These are phyloP conservation scores for Citrus medica DNA, from an alignment of 345 rosid species.

Conservation along the genomic window DNA sequence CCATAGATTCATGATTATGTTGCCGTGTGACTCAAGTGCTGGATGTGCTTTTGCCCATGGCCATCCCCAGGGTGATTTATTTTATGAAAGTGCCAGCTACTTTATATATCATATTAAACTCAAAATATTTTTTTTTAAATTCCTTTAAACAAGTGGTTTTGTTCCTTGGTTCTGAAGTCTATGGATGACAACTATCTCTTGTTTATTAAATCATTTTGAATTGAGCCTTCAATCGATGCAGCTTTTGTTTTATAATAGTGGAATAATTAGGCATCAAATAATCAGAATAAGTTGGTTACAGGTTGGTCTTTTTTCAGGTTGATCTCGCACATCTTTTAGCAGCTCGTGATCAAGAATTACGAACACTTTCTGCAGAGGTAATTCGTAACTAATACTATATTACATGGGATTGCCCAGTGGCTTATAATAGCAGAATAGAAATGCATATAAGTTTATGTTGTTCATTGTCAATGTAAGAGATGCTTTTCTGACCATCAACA, in stretches of 20 bases:
- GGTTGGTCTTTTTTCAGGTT: conserved; percentile 46
- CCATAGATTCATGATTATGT: background rate
- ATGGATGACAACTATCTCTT: background rate
- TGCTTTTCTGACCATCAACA: background rate
- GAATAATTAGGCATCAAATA: background rate
- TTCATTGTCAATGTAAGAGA: background rate
- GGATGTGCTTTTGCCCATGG: background rate
- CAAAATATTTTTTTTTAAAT: background rate
- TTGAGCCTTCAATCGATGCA: background rate
- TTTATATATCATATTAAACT: background rate
- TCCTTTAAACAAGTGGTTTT: background rate
- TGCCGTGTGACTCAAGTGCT: background rate
- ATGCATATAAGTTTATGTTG: background rate
- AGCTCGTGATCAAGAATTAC: conserved; percentile 90
- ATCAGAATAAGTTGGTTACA: background rate
- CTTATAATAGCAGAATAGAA: background rate
- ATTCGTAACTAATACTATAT: background rate
- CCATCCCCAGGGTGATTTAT: background rate
- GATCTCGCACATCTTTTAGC: conserved; percentile 93
- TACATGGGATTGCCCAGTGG: background rate
- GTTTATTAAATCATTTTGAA: background rate
- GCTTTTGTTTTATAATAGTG: background rate
- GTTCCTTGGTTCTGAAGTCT: background rate
- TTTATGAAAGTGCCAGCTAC: background rate
- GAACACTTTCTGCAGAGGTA: conserved; percentile 95